Conservation (phyloP, 2,329 filamentous ascomycete genomes). For the Pyrenochaeta sp. region DNA sequence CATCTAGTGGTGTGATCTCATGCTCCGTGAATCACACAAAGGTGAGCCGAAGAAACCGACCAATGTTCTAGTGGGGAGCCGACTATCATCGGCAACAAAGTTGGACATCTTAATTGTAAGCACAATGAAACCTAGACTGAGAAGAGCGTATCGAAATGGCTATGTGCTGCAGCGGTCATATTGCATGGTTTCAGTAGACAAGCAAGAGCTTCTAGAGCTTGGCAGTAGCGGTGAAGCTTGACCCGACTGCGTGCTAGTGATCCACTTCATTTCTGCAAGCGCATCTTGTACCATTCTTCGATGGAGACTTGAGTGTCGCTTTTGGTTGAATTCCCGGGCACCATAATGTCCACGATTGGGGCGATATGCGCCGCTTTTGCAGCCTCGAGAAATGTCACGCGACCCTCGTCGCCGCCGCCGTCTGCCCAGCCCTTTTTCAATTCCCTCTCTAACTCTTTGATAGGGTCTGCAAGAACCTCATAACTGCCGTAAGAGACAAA, state of each 20-base stretch:
- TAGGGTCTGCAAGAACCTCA: constrained; percentile 22
- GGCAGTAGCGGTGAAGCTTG: not conserved
- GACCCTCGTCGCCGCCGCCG: constrained; percentile 20
- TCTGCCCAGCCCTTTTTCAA: constrained; percentile 23
- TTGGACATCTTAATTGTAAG: too few relatives aligned
- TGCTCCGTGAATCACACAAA: not conserved
- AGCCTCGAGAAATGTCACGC: constrained; percentile 18
- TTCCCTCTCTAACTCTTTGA: constrained; percentile 11
- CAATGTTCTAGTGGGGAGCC: too few relatives aligned
- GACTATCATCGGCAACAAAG: too few relatives aligned
- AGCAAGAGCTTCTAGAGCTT: not conserved
- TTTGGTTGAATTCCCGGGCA: constrained; percentile 4
- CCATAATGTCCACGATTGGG: constrained; percentile 28
- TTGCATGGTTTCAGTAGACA: not conserved
- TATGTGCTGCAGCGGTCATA: not conserved
- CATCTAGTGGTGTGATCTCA: too few relatives aligned
- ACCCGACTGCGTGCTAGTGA: not conserved
- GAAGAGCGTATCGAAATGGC: too few relatives aligned
- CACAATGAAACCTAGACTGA: not conserved
- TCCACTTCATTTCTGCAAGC: constrained; percentile 2
- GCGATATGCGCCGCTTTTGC: constrained; percentile 25
- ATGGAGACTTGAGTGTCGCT: constrained; percentile 16
- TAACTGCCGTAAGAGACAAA: constrained; percentile 18
- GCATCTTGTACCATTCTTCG: constrained; percentile 20
- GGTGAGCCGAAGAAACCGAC: not conserved